phyloP scores from a whole-genome alignment of 2,329 filamentous ascomycete genomes.

The Colletotrichum somersetense region DNA sequence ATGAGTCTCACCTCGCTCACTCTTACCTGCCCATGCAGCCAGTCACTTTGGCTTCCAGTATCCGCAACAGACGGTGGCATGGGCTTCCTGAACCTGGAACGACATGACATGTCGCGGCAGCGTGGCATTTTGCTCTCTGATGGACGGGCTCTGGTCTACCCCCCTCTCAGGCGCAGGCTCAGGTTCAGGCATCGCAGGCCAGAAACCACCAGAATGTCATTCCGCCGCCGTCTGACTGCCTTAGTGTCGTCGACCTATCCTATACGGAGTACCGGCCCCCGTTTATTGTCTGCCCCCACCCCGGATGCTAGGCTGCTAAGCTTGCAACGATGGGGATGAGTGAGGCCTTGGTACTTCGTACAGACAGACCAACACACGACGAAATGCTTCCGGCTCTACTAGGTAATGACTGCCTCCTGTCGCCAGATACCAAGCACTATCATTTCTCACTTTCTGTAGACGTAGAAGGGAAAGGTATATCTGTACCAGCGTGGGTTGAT shows the following conservation, averaged over 20 bases:
- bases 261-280: neutral
- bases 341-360: neutral
- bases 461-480: slow-evolving; percentile 1
- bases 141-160: neutral
- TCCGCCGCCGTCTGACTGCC: neutral
- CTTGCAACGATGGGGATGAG: neutral
- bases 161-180: too few species aligned
- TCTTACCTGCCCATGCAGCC: neutral
- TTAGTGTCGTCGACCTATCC: neutral
- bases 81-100: neutral
- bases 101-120: neutral
- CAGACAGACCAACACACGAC: neutral
- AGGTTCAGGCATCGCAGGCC: neutral
- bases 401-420: neutral
- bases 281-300: neutral
- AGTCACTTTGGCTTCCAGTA: neutral
- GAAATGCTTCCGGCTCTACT: neutral
- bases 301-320: neutral
- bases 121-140: neutral
- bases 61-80: neutral
- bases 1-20: slow-evolving; percentile 5
- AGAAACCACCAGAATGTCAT: neutral
- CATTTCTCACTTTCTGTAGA: slow-evolving; percentile 10
- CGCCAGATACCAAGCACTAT: neutral
- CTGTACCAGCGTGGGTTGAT: neutral